A percentile compares a stretch with the other conserved stretches of the same genome.
These are phyloP conservation scores for Aspergillus calidoustus DNA, from an alignment of 2,329 filamentous ascomycete genomes.

Conservation along the genomic window DNA sequence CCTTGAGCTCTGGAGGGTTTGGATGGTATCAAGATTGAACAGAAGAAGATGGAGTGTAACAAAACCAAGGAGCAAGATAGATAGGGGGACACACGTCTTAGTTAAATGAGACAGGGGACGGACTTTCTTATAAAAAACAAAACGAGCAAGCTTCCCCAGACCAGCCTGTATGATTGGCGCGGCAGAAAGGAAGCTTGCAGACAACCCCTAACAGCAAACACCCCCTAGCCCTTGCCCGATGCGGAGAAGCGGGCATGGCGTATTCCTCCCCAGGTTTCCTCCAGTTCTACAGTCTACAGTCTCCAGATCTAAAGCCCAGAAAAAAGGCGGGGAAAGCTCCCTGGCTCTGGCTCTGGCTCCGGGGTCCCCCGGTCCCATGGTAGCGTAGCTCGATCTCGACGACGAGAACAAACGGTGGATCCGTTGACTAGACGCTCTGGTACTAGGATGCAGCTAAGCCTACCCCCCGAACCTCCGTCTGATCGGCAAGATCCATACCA, in stretches of 20 bases:
- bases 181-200: not conserved
- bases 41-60: not conserved
- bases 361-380: not conserved
- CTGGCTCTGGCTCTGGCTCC: too few relatives aligned
- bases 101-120: not conserved
- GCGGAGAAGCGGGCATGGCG: not conserved
- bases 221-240: not conserved
- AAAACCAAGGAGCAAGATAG: not conserved
- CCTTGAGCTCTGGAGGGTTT: not conserved
- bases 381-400: not conserved
- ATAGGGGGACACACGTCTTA: not conserved
- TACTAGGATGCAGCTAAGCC: not conserved
- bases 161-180: not conserved
- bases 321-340: not conserved
- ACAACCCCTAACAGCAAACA: not conserved
- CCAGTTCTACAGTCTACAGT: not conserved
- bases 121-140: not conserved
- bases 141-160: not conserved
- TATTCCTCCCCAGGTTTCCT: not conserved
- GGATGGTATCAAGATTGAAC: not conserved
- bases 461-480: not conserved
- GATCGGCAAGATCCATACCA: not conserved
- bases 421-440: not conserved
- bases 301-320: not conserved
- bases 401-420: not conserved